A percentile compares a stretch with the other conserved stretches of the same genome.
Evolutionary conservation across 1,284 basidiomycete species (phyloP).

Genomic region (Puccinia polysora): DNA sequence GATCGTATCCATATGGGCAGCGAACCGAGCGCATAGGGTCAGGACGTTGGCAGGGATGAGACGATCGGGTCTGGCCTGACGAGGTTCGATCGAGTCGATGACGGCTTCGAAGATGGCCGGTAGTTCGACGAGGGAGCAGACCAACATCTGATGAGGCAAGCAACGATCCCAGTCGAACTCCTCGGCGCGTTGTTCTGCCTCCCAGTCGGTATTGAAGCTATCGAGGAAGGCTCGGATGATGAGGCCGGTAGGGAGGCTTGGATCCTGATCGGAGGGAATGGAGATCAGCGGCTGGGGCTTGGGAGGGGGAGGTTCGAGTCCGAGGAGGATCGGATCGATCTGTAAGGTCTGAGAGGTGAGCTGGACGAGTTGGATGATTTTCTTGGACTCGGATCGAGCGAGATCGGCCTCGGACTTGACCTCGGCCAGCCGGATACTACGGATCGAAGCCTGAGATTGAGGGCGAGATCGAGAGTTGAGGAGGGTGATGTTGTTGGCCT

Average conservation of each 20-base stretch:
- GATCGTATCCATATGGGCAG: slow-evolving; percentile 46
- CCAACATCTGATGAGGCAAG: slow-evolving; percentile 50
- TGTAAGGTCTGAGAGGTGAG: slow-evolving; percentile 19
- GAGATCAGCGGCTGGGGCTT: slow-evolving; percentile 1
- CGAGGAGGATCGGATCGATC: slow-evolving; percentile 13
- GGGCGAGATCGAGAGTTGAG: not conserved
- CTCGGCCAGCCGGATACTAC: slow-evolving; percentile 11
- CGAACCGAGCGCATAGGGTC: slow-evolving; percentile 50
- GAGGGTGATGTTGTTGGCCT: not conserved
- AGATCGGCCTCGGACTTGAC: slow-evolving; percentile 11
- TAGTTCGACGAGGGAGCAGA: slow-evolving; percentile 49
- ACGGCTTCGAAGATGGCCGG: slow-evolving; percentile 48
- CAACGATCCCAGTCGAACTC: slow-evolving; percentile 39
- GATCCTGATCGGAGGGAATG: not conserved
- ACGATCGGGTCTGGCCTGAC: slow-evolving; percentile 48
- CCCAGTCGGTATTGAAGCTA: slow-evolving; percentile 27
- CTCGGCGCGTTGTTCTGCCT: slow-evolving; percentile 35
- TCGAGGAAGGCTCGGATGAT: slow-evolving; percentile 2
- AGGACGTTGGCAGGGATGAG: slow-evolving; percentile 50
- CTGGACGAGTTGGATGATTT: slow-evolving; percentile 29
- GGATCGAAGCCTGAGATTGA: slow-evolving; percentile 26
- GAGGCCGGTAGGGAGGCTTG: not conserved
- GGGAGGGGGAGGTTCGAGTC: not conserved
- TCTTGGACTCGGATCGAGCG: slow-evolving; percentile 32
- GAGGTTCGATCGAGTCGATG: slow-evolving; percentile 48